Base-by-base conservation (phyloP, 257 asterid genomes). In the Galeopsis tetrahit region DNA sequence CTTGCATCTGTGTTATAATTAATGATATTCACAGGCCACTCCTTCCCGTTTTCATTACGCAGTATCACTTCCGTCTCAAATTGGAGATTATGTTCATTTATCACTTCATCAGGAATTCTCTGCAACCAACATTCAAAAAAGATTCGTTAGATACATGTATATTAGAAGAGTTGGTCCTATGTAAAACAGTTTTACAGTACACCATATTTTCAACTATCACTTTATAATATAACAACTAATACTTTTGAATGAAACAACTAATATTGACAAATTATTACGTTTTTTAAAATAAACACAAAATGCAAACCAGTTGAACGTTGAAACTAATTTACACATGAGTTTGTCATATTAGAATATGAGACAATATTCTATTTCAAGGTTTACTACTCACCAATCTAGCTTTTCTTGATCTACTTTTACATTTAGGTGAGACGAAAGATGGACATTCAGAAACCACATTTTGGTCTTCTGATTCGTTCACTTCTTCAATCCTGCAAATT, bases 51-150 rank as follows among this genome's bases (percentile, higher is more conserved):
- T 39, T 15, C 73, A 31, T 61, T 13, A 6, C 65, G 55, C 64
- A 79, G n/a, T n/a, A 60, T 7, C 72, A 75, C 61, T 7, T 66
- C 65, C 4, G 33, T 33, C 52, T 34, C 40, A 2, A 68, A 63
- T 10, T 39, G 7, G 39, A 75, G 36, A 42, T 67, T 60, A 40
- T 51, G 40, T 28, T 9, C 10, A 0, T 61, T 10, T 3, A 53
- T 60, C 65, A 75, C 32, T 60, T 62, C 61, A 7, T 36, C 70
- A 1, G 78, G 80, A 31, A 79, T 75, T 9, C 48, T 31, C 80
- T 75, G 78, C 65, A 75, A 40, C 15, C 31, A 39, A 35, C 43
- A 63, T 39, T 39, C 1, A 39, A 6, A 39, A 7, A 39, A 7
- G 7, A 7, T 39, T 7, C 43, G 7, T 39, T 39, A 39, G 7